Evolutionary conservation across 306 rosid genomes (phyloP).

Genomic region (Cicer yamashitae): DNA sequence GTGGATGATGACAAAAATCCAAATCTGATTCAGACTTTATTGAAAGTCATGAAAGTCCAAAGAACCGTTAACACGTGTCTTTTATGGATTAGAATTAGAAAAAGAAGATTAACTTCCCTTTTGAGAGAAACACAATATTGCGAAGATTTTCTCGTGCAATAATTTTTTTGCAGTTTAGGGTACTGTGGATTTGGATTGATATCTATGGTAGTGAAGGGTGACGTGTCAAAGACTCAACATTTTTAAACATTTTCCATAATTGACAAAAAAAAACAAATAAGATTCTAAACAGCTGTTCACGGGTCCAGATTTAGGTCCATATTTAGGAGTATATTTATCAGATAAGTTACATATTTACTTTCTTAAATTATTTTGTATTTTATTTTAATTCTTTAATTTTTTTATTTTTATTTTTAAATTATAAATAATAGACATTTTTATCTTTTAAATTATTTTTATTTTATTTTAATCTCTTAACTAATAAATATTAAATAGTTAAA

Average conservation of each 20-base stretch:
- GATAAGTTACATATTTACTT: too few species aligned
- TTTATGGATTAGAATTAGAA: not conserved
- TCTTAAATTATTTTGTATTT: too few species aligned
- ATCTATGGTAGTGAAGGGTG: slow-evolving; percentile 13
- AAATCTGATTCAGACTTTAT: not conserved
- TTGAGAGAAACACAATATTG: slow-evolving; percentile 9
- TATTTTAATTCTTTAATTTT: too few species aligned
- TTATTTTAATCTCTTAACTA: too few species aligned
- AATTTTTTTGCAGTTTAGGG: slow-evolving; percentile 1
- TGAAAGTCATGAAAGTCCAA: not conserved
- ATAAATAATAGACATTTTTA: too few species aligned
- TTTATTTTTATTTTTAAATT: too few species aligned
- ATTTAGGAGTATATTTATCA: too few species aligned
- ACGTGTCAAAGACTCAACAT: not conserved
- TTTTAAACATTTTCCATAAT: slow-evolving; percentile 4
- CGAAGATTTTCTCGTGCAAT: slow-evolving; percentile 7
- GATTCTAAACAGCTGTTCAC: not conserved
- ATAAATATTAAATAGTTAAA: too few species aligned
- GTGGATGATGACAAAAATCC: not conserved
- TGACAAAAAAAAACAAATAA: not conserved
- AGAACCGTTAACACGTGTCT: not conserved
- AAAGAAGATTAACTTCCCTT: slow-evolving; percentile 13
- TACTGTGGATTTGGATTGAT: slow-evolving; percentile 23
- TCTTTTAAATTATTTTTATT: too few species aligned
- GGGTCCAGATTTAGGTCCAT: not conserved